These are phyloP conservation scores for Rhododendron kiyosumense DNA, from an alignment of 148 eudicot genomes.

Conservation along the genomic window DNA sequence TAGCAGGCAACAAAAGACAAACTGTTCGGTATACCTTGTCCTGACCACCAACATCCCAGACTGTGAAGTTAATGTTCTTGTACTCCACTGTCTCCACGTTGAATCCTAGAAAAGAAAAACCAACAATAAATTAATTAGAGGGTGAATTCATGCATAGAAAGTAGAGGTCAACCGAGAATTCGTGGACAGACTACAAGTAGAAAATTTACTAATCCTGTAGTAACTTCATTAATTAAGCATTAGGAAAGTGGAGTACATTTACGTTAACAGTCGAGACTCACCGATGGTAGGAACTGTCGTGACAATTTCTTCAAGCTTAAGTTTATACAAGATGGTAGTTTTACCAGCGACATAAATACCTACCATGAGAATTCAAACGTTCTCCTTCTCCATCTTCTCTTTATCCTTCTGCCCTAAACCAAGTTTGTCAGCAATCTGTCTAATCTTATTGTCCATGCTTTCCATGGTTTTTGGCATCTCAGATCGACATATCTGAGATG, in stretches of 20 bases:
- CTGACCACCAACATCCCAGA: slow-evolving; percentile 33
- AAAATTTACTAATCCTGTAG: not conserved
- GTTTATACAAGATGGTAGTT: slow-evolving; percentile 23
- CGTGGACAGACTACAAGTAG: not conserved
- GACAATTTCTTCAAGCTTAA: slow-evolving; percentile 28
- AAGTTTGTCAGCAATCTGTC: no score
- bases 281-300: slow-evolving; percentile 28
- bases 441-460: no score
- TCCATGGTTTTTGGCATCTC: no score
- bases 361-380: slow-evolving; percentile 20
- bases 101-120: slow-evolving; percentile 6
- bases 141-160: not conserved
- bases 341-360: slow-evolving; percentile 29
- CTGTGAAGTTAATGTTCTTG: slow-evolving; percentile 28
- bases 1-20: not conserved
- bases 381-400: no score
- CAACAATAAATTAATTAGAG: not conserved
- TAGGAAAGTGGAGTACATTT: not conserved
- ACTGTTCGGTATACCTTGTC: slow-evolving; percentile 14
- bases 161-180: not conserved
- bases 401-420: no score
- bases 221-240: not conserved
- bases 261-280: not conserved
- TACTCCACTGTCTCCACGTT: slow-evolving; percentile 29
- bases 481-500: no score